Base-by-base conservation (phyloP, 1,139 yeast species). In the Lodderomyces elongisporus region DNA sequence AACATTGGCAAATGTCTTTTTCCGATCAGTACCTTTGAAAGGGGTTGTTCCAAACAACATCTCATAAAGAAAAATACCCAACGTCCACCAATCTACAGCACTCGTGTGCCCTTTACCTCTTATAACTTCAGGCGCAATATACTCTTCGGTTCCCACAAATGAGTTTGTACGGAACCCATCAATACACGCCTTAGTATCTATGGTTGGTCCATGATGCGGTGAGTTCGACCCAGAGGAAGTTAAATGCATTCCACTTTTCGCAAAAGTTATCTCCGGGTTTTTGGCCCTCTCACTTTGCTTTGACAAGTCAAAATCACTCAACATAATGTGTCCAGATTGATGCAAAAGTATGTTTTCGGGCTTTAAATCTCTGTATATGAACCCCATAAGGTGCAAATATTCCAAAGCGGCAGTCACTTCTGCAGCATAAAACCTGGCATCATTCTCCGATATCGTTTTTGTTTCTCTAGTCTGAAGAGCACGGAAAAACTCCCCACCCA, bases 71-170 rank as follows among this genome's bases (percentile, higher is more conserved):
- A 91, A 71, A 24, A 91, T 88, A 2, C 98, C 98, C 42, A 91
- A 65, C 0, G 98, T 91, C 98, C 98, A 91, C 98, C 98, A 91
- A 58, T 91, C 98, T 13, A 91, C 98, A 0, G 97, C 96, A 16
- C 91, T 83, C 1, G 97, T 91, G 52, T 91, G 98, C 1, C 98
- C 98, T 45, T 89, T 85, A 2, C 98, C 97, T 50, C 94, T 69
- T 39, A 91, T 91, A 7, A 91, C 98, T 54, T 91, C 98, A 0
- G 98, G 98, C 0, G 98, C 98, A 49, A 91, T 88, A 54, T 91
- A 91, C 54, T 91, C 98, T 51, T 91, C 98, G 0, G 98, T 91
- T 2, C 98, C 98, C 18, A 91, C 98, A 67, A 91, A 91, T 1
- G 96, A 88, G 54, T 91, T 93, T 2, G 98, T 91, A 49, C 97